Conservation (phyloP, 108 stramenopile genomes). For the Cyclotella atomus region DNA sequence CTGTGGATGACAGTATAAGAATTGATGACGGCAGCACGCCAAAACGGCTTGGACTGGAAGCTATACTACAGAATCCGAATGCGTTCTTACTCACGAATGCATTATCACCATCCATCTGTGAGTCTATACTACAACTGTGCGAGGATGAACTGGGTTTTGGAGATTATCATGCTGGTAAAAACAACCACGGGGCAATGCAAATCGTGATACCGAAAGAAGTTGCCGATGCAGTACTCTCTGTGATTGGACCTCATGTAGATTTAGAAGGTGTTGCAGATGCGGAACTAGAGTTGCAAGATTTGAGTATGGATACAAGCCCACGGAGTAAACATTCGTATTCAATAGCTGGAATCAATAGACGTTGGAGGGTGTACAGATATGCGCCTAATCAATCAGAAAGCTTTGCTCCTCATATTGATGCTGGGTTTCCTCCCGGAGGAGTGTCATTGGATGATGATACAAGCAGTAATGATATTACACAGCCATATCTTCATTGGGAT, state of each 20-base stretch:
- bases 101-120: slow-evolving; percentile 56
- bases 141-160: slow-evolving; percentile 66
- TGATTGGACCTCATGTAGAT: slow-evolving; percentile 68
- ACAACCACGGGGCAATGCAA: slow-evolving; percentile 83
- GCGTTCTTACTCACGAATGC: slow-evolving; percentile 70
- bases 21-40: background rate
- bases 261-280: slow-evolving; percentile 50
- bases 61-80: slow-evolving; percentile 48
- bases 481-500: slow-evolving; percentile 39
- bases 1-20: background rate
- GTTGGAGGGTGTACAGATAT: slow-evolving; percentile 84
- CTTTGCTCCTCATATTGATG: slow-evolving; percentile 91
- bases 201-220: slow-evolving; percentile 62
- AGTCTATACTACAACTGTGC: slow-evolving; percentile 58
- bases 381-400: slow-evolving; percentile 55
- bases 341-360: slow-evolving; percentile 70
- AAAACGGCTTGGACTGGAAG: slow-evolving; percentile 65
- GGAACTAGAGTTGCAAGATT: slow-evolving; percentile 9
- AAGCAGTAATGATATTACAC: background rate
- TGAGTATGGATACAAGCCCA: slow-evolving; percentile 4
- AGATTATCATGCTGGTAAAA: slow-evolving; percentile 70
- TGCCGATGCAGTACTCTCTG: slow-evolving; percentile 51
- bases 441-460: slow-evolving; percentile 56
- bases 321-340: slow-evolving; percentile 36
- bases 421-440: slow-evolving; percentile 85